Evolutionary conservation across 192 early-diverging fungal species (phyloP), one percentile per base, ranked within the genome.

Genomic region (Coemansia sp.): DNA sequence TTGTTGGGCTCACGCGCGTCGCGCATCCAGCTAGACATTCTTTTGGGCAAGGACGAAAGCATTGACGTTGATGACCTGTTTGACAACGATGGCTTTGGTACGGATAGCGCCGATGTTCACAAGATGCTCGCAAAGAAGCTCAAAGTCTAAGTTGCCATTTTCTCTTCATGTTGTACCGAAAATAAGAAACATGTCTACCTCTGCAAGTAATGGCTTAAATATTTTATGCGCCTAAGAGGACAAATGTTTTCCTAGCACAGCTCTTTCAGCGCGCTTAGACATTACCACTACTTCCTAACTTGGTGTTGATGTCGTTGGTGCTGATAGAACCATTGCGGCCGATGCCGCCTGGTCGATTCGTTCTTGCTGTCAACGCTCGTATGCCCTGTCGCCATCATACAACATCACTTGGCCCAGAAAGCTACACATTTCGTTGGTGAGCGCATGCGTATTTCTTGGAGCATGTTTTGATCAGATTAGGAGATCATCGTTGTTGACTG

Each of bases 51-150:
- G 68, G 97, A 99, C 81, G 87, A 89, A 60, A 89, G 90, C 8
- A 89, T 98, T 64, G 97, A 94, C 43, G 90, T 94, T 65, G 91
- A 93, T 70, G 97, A 99, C 67, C 87, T 97, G 69, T 86, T 96
- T 68, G 90, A 91, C 46, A 88, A 91, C 91, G 83, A 78, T 78
- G 60, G 45, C 20, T 55, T 46, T 15, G 71, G 55, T 38, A 48
- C 46, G 0, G 69, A 75, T 49, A 56, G 52, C 33, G 48, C 41
- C 0, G 64, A 76, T 59, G 52, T 67, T 9, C 75, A 83, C 46
- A 52, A 43, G 15, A 71, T 71, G 69, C 71, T 77, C n/a, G 72
- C 68, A 18, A 39, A 67, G 12, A 62, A 64, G 39, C 43, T 68
- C 48, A 62, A 67, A 33, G 48, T 69, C 38, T 80, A 71, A 39